Evolutionary conservation across 805 yeast genomes (phyloP).

Genomic region (Metschnikowia cubensis): DNA sequence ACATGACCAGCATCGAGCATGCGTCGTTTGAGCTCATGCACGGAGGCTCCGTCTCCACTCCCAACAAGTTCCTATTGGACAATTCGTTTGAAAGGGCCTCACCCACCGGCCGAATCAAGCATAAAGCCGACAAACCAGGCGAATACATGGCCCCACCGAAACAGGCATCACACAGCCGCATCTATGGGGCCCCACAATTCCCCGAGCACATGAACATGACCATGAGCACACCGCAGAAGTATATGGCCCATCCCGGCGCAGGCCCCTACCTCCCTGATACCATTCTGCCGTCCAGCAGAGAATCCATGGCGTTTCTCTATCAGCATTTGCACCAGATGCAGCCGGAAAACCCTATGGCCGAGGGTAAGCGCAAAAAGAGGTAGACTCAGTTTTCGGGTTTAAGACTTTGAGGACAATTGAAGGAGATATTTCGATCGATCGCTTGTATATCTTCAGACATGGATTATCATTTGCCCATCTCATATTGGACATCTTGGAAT

Average conservation of each 20-base stretch:
- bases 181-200: conserved; percentile 6
- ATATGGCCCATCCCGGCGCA: background rate
- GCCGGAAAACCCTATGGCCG: background rate
- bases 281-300: conserved; percentile 13
- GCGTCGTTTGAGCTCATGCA: conserved; percentile 35
- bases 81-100: conserved; percentile 39
- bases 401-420: too few relatives aligned
- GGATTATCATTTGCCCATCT: too few relatives aligned
- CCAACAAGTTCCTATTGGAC: conserved; percentile 39
- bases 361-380: conserved; percentile 1
- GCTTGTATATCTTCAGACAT: too few relatives aligned
- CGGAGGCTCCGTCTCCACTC: conserved; percentile 36
- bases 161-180: background rate
- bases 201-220: conserved; percentile 24
- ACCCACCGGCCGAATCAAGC: conserved; percentile 17
- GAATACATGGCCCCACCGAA: conserved; percentile 33
- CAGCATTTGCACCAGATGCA: conserved; percentile 11
- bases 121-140: conserved; percentile 2
- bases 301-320: conserved; percentile 11
- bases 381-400: background rate
- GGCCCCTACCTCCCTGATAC: conserved; percentile 5
- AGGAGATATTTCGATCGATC: too few relatives aligned
- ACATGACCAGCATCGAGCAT: conserved; percentile 38
- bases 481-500: too few relatives aligned
- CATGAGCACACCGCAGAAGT: conserved; percentile 44